These are phyloP conservation scores for Pontederia paniculata DNA, from an alignment of 176 grass and related monocot genomes.

Conservation along the genomic window DNA sequence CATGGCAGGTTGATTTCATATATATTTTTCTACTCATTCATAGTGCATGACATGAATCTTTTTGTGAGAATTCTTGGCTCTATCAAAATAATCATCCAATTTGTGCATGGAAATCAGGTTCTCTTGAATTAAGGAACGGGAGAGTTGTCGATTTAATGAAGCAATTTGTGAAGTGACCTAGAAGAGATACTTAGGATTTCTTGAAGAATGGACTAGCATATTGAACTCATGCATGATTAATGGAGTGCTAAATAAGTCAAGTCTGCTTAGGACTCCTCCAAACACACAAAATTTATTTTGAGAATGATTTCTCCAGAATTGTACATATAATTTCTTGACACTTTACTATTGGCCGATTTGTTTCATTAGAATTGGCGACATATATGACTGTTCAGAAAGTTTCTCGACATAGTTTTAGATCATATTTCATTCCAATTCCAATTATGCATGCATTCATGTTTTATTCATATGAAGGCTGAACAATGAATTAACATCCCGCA, in stretches of 20 bases:
- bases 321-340: neutral
- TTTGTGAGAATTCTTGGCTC: too few species aligned
- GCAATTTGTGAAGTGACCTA: neutral
- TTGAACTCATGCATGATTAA: neutral
- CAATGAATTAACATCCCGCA: too few species aligned
- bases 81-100: too few species aligned
- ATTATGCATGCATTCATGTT: neutral
- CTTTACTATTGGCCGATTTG: neutral
- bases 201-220: neutral
- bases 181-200: neutral
- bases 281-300: neutral
- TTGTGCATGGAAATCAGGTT: too few species aligned
- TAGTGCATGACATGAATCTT: too few species aligned
- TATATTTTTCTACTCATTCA: too few species aligned
- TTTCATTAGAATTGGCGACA: neutral
- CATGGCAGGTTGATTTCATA: too few species aligned
- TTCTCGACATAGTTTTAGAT: too few species aligned
- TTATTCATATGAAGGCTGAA: neutral
- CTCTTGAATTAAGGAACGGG: too few species aligned
- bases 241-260: neutral
- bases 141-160: neutral
- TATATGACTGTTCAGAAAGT: too few species aligned
- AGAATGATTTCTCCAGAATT: neutral
- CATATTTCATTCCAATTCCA: neutral
- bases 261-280: neutral